These are phyloP conservation scores for Aureococcus anophagefferens DNA, from an alignment of 108 stramenopile species.

Conservation along the genomic window DNA sequence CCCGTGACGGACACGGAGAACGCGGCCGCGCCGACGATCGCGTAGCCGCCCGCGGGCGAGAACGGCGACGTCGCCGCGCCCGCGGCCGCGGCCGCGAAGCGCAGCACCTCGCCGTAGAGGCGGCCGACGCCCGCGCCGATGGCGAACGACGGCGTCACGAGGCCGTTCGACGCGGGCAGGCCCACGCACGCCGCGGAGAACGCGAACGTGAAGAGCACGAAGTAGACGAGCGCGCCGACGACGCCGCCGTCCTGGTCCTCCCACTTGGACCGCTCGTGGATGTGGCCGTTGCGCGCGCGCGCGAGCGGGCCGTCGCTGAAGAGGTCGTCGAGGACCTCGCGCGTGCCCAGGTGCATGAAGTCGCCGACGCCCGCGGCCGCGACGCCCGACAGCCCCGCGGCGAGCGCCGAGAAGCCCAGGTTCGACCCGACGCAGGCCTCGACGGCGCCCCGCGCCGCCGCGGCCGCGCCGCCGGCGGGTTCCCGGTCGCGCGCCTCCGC, in stretches of 20 bases:
- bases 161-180: constrained; percentile 30
- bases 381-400: background rate
- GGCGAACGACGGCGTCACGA: constrained; percentile 33
- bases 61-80: too few relatives aligned
- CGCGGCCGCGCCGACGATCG: constrained; percentile 36
- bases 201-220: constrained; percentile 12
- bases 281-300: background rate
- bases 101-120: constrained; percentile 23
- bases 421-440: background rate
- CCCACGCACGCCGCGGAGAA: background rate
- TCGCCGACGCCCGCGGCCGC: background rate
- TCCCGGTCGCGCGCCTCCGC: background rate
- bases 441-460: too few relatives aligned
- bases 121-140: constrained; percentile 39
- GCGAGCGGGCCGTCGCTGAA: background rate
- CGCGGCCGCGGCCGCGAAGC: background rate
- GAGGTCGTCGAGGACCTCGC: constrained; percentile 13
- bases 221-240: constrained; percentile 13
- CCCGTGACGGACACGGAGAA: constrained; percentile 29
- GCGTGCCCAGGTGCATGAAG: constrained; percentile 5
- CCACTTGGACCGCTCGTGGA: background rate
- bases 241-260: background rate
- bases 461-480: too few relatives aligned
- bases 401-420: background rate
- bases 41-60: constrained; percentile 23